Evolutionary conservation across 2,329 filamentous ascomycete genomes (phyloP), one percentile per base, ranked within the genome.

Genomic region (Scedosporium dehoogii): DNA sequence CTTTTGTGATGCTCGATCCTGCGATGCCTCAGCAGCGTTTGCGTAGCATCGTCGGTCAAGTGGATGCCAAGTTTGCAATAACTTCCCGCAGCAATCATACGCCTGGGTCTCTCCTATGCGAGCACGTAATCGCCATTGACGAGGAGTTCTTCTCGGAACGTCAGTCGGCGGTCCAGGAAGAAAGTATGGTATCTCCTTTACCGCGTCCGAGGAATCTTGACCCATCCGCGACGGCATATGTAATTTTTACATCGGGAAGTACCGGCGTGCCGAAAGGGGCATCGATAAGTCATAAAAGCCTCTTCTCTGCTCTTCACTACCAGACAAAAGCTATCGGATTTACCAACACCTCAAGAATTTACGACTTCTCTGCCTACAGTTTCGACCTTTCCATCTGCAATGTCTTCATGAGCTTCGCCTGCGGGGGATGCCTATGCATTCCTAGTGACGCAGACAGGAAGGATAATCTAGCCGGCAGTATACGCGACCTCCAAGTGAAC

Each of bases 381-480:
- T 84, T 83, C 63, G 81, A 84, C 64, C 79, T 81, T 58, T 79
- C 78, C 63, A 77, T 82, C 21, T 76, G 79, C 67, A 81, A 80
- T 66, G 81, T 83, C 73, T 75, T 82, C 12, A 81, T 78, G 62
- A 81, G 80, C 0, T 72, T 83, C 18, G 73, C 75, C 23, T 69
- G 72, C 14, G 80, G 80, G 29, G 81, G 79, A 3, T 78, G 76
- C 59, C 74, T 83, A 10, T 82, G 80, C 66, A 79, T 84, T 6
- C 80, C 81, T 0, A 82, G 81, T 0, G 81, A 84, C 33, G 75
- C 79, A 57, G 77, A 80, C 59, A 75, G 81, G 2, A 74, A 83
- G 66, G 81, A 83, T 65, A 74, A 81, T 64, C 68, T 81, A 23
- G 76, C 76, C 59, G 76, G 75, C 7, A 77, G 76, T 12, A 79